phyloP scores from a whole-genome alignment of 2,329 filamentous ascomycete species.

The Paecilomyces variotii region DNA sequence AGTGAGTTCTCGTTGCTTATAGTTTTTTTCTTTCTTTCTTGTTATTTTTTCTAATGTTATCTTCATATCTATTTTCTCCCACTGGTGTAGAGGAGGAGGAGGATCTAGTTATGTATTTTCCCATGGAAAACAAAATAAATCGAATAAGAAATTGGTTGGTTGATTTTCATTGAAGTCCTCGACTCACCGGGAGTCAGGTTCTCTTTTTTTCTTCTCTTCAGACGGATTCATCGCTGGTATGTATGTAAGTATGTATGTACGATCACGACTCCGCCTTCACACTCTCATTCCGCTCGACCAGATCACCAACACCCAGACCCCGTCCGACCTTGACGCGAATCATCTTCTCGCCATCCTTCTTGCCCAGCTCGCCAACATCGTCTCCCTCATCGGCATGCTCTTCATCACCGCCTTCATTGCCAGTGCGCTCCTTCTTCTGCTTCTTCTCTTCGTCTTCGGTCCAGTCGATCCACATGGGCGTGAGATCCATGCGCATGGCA shows the following conservation, averaged over 20 bases:
- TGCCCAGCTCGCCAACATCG: conserved; percentile 58
- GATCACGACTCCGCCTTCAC: conserved; percentile 4
- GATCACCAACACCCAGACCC: conserved; percentile 63
- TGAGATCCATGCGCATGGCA: conserved; percentile 84
- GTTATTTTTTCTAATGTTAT: no score
- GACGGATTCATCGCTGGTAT: neutral
- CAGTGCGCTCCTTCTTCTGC: conserved; percentile 13
- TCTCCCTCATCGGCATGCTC: conserved; percentile 56
- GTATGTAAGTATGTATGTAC: no score
- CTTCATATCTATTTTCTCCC: neutral
- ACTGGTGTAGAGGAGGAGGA: neutral
- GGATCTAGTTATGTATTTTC: neutral
- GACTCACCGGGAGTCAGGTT: neutral
- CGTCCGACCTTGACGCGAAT: conserved; percentile 80
- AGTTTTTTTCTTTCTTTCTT: no score
- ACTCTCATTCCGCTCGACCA: conserved; percentile 43
- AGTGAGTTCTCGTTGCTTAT: no score
- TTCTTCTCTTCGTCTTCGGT: conserved; percentile 39
- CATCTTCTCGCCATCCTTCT: conserved; percentile 51
- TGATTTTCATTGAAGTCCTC: neutral
- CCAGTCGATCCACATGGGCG: conserved; percentile 37
- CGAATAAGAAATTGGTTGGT: neutral
- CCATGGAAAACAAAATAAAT: neutral
- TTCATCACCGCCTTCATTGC: neutral
- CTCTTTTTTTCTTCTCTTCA: neutral